Conservation (phyloP, 2,329 filamentous ascomycete species). For the Teratosphaeria nubilosa region DNA sequence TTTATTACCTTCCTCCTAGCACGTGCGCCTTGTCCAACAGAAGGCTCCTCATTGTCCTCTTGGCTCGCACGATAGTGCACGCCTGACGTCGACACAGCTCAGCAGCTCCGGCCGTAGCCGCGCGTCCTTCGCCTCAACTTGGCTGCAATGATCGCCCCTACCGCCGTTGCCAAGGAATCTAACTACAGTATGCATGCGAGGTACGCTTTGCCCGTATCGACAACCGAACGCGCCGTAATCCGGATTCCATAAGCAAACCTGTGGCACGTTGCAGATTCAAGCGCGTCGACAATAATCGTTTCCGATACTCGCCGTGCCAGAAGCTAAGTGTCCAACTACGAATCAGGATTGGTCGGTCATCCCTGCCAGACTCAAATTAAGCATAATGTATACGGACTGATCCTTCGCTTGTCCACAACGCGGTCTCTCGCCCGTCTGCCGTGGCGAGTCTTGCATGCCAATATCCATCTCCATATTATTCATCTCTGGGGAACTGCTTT, state of each 20-base stretch:
- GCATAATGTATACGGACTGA: not conserved
- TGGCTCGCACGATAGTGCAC: not conserved
- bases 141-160: not conserved
- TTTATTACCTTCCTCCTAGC: not conserved
- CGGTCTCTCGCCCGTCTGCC: too few species aligned
- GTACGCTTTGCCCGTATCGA: not conserved
- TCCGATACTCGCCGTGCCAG: too few species aligned
- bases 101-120: not conserved
- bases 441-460: too few species aligned
- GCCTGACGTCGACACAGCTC: not conserved
- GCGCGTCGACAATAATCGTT: not conserved
- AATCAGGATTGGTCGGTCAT: not conserved
- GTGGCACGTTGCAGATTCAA: not conserved
- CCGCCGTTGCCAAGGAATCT: not conserved
- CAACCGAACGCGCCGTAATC: not conserved
- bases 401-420: too few species aligned
- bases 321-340: too few species aligned
- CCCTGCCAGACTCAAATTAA: not conserved
- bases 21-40: not conserved
- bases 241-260: not conserved
- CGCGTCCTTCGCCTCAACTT: not conserved
- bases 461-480: not conserved
- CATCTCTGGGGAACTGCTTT: not conserved
- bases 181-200: not conserved
- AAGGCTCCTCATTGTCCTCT: not conserved